Evolutionary conservation across 441 rosid species (phyloP).

Genomic region (Euphorbia schlechtendalii): DNA sequence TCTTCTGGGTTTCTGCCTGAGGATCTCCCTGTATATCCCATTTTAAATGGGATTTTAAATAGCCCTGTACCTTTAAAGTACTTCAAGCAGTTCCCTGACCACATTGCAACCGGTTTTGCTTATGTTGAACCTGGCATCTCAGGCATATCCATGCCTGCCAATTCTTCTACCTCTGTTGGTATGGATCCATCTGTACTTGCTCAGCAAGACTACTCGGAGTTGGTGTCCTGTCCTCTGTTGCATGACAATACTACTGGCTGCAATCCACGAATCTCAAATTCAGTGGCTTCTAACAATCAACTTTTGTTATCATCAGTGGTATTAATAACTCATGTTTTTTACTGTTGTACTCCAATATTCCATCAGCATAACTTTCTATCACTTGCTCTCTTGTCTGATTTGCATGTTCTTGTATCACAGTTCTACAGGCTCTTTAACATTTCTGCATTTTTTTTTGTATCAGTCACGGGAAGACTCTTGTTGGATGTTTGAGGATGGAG

Average conservation of each 20-base stretch:
- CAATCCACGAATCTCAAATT: constrained; percentile 28
- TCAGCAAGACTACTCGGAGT: constrained; percentile 26
- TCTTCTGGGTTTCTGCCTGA: constrained; percentile 80
- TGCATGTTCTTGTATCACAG: too few relatives aligned
- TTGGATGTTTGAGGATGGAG: constrained; percentile 81
- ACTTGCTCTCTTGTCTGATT: neutral
- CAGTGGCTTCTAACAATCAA: constrained; percentile 25
- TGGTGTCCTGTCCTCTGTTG: constrained; percentile 27
- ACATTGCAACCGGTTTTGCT: constrained; percentile 74
- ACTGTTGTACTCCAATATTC: constrained; percentile 6
- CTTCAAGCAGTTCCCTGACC: constrained; percentile 89
- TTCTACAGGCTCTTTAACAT: constrained; percentile 11
- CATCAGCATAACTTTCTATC: neutral
- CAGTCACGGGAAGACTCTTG: constrained; percentile 62
- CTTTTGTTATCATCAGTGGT: constrained; percentile 41
- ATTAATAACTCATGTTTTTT: constrained; percentile 18
- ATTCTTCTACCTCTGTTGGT: constrained; percentile 20
- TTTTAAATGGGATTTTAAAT: constrained; percentile 49
- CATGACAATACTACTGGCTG: constrained; percentile 24
- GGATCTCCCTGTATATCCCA: constrained; percentile 84
- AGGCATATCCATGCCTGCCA: constrained; percentile 25
- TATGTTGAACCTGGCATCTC: constrained; percentile 38
- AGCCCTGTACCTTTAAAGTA: constrained; percentile 76
- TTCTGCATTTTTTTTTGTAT: constrained; percentile 15
- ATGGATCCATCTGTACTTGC: constrained; percentile 22